A percentile compares a stretch with the other conserved stretches of the same genome.
These are phyloP conservation scores for Fraxinus dipetala DNA, from an alignment of 305 asterid genomes.

Conservation along the genomic window DNA sequence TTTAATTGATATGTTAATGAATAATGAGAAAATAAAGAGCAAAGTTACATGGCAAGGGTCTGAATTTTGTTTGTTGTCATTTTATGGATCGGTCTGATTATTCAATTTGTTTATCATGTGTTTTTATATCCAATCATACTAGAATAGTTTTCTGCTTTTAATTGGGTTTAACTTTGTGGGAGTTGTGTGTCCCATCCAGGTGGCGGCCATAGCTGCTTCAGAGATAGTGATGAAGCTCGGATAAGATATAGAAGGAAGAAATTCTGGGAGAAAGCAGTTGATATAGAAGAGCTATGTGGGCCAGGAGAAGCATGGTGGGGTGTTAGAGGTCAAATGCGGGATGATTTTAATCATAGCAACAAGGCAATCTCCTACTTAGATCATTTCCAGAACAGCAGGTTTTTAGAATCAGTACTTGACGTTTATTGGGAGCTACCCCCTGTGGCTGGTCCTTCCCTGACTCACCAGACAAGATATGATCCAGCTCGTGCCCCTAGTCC, in stretches of 20 bases:
- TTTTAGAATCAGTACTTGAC: conserved; percentile 76
- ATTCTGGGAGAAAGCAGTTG: conserved; percentile 92
- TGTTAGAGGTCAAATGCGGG: conserved; percentile 84
- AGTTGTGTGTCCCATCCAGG: conserved; percentile 39
- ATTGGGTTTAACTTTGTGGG: background rate
- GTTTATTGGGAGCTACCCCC: conserved; percentile 98
- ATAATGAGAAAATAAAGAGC: background rate
- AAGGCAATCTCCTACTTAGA: conserved; percentile 55
- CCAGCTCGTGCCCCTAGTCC: conserved; percentile 83
- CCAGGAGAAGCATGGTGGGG: conserved; percentile 99
- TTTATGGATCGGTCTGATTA: background rate
- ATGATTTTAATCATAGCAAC: conserved; percentile 85
- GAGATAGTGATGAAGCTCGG: conserved; percentile 91
- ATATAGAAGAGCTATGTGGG: conserved; percentile 80
- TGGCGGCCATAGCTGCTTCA: conserved; percentile 98
- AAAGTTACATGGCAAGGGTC: background rate
- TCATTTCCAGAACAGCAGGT: conserved; percentile 84
- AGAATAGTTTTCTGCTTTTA: background rate
- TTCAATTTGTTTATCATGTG: background rate
- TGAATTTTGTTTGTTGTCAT: background rate
- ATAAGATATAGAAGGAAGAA: conserved; percentile 66
- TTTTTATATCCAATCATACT: background rate
- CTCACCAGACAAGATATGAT: conserved; percentile 90
- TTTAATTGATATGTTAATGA: background rate
- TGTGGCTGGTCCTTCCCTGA: conserved; percentile 91